These are phyloP conservation scores for Colletotrichum lini DNA, from an alignment of 2,329 filamentous ascomycete species.

Conservation along the genomic window DNA sequence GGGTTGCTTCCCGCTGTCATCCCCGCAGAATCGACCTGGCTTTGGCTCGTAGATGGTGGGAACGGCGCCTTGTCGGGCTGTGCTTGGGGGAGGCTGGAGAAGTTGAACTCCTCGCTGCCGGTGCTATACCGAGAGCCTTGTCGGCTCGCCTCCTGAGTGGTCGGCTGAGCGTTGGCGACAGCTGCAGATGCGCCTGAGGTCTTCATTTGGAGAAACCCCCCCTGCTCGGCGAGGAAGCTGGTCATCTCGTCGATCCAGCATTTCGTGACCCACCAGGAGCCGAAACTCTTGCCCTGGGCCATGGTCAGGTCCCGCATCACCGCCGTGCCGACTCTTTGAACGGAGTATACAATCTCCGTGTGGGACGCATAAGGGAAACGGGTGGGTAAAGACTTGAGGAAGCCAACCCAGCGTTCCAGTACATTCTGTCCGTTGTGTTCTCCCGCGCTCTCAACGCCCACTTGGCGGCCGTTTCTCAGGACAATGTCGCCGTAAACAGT, in stretches of 20 bases:
- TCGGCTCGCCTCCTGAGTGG: conserved; percentile 54
- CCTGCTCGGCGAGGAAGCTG: conserved; percentile 88
- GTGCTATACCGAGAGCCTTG: conserved; percentile 59
- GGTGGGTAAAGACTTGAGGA: conserved; percentile 76
- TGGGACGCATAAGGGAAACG: conserved; percentile 83
- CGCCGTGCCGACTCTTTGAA: conserved; percentile 81
- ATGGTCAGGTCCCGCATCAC: conserved; percentile 88
- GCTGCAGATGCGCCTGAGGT: conserved; percentile 53
- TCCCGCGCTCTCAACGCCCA: conserved; percentile 54
- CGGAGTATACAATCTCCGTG: conserved; percentile 81
- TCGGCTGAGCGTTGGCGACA: conserved; percentile 51
- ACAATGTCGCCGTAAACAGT: conserved; percentile 73
- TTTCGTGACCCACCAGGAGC: conserved; percentile 96
- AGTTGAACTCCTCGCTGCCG: conserved; percentile 61
- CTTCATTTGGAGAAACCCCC: conserved; percentile 83
- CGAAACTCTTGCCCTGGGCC: conserved; percentile 83
- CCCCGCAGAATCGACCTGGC: conserved; percentile 59
- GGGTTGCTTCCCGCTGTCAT: conserved; percentile 57
- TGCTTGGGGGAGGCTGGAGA: conserved; percentile 61
- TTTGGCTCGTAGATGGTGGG: conserved; percentile 59
- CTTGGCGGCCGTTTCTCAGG: conserved; percentile 60
- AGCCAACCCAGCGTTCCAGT: conserved; percentile 83
- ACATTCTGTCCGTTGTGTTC: conserved; percentile 72
- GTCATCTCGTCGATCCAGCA: conserved; percentile 97
- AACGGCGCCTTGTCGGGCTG: conserved; percentile 68